Conservation (phyloP, 2,329 filamentous ascomycete species). For the Colletotrichum cuscutae region DNA sequence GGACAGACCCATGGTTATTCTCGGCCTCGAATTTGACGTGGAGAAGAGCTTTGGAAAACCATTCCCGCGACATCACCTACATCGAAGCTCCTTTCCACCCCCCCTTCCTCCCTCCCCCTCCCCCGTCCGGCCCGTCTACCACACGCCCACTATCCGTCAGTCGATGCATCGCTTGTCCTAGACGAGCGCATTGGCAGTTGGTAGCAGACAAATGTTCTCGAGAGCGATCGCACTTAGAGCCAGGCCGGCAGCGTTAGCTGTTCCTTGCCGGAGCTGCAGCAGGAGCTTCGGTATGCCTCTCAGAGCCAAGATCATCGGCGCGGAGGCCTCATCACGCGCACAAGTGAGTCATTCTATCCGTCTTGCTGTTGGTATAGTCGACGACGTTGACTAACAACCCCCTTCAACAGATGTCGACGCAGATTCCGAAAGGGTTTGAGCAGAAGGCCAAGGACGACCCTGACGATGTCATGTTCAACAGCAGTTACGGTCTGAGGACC, state of each 20-base stretch:
- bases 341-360: conserved; percentile 19
- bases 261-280: conserved; percentile 54
- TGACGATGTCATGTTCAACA: conserved; percentile 93
- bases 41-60: conserved; percentile 44
- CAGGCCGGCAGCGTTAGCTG: conserved; percentile 59
- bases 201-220: conserved; percentile 64
- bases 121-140: conserved; percentile 25
- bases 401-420: conserved; percentile 49
- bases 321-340: conserved; percentile 30
- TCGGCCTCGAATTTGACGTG: conserved; percentile 42
- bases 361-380: background rate
- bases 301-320: conserved; percentile 76
- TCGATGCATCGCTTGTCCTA: conserved; percentile 46
- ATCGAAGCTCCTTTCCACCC: background rate
- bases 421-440: conserved; percentile 50
- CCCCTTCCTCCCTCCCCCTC: background rate
- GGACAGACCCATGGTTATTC: conserved; percentile 34
- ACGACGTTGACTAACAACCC: background rate
- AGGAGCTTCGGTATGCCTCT: conserved; percentile 76
- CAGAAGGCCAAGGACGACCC: conserved; percentile 76
- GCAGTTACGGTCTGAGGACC: conserved; percentile 87
- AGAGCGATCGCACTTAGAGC: conserved; percentile 64
- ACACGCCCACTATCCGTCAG: conserved; percentile 24
- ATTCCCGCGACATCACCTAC: conserved; percentile 40
- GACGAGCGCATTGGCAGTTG: conserved; percentile 48